A percentile compares a stretch with the other conserved stretches of the same genome.
Evolutionary conservation across 176 grass and related monocot species (phyloP).

Genomic region (Phoenix dactylifera): DNA sequence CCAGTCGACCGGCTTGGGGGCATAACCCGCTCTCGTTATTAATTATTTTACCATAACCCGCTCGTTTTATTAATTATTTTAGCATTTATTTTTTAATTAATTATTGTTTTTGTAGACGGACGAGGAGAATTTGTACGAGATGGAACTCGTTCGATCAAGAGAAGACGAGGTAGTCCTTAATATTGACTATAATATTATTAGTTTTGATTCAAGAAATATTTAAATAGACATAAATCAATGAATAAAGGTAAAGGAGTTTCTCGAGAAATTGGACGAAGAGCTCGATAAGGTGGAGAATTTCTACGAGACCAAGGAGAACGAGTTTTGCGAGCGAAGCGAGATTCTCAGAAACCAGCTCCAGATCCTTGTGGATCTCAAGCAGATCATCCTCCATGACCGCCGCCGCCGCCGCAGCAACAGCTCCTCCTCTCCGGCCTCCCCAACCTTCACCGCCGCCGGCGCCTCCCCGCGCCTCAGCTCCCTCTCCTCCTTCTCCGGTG

Average conservation of each 20-base stretch:
- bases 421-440: neutral
- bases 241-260: constrained; percentile 24
- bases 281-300: constrained; percentile 18
- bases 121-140: constrained; percentile 31
- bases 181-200: neutral
- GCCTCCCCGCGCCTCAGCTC: neutral
- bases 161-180: constrained; percentile 19
- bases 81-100: neutral
- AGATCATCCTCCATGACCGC: constrained; percentile 2
- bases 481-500: constrained; percentile 9
- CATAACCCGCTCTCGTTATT: too few species aligned
- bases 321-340: constrained; percentile 7
- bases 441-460: neutral
- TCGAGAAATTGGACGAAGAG: constrained; percentile 27
- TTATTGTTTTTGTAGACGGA: constrained; percentile 14
- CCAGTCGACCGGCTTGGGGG: too few species aligned
- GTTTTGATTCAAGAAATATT: too few species aligned
- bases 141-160: constrained; percentile 21
- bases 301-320: constrained; percentile 1
- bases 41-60: too few species aligned
- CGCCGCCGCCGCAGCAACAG: neutral
- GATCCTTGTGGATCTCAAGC: constrained; percentile 5
- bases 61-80: neutral
- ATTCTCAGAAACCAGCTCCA: constrained; percentile 15
- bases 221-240: neutral